Conservation (phyloP, 371 early-diverging fungal genomes). For the Mucor mucedo region DNA sequence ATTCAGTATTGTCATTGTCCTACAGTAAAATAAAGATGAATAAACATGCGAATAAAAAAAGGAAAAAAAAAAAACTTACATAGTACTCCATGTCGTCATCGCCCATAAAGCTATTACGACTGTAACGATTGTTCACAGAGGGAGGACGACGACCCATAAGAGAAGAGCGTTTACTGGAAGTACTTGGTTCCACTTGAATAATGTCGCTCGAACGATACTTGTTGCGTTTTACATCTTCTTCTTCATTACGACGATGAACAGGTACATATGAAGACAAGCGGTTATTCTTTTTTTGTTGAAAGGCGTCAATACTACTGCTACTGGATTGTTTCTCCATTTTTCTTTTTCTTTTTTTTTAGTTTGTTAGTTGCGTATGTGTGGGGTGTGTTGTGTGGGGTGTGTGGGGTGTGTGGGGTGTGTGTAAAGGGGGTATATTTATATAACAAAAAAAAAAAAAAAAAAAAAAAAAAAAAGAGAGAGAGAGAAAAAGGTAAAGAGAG, state of each 20-base stretch:
- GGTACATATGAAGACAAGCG: constrained; percentile 37
- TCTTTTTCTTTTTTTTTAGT: not conserved
- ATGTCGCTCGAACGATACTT: constrained; percentile 18
- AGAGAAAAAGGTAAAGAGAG: not conserved
- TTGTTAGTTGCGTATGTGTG: too few species aligned
- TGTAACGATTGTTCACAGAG: constrained; percentile 24
- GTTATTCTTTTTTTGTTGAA: constrained; percentile 17
- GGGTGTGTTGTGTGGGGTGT: too few species aligned
- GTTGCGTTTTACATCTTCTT: constrained; percentile 21
- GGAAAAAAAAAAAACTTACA: constrained; percentile 11
- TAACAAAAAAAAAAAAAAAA: constrained; percentile 6
- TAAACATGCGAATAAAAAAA: too few species aligned
- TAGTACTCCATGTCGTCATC: constrained; percentile 28
- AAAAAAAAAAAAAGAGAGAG: not conserved
- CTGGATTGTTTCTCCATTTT: not conserved
- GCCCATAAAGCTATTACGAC: constrained; percentile 29
- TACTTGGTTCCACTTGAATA: constrained; percentile 14
- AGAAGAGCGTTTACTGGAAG: constrained; percentile 24
- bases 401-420: too few species aligned
- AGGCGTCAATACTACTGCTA: not conserved
- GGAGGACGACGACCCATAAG: constrained; percentile 20
- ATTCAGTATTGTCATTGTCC: constrained; percentile 25
- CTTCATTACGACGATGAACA: constrained; percentile 37
- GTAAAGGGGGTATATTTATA: not conserved
- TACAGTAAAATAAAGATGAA: not conserved